Base-by-base conservation (phyloP, 2,329 filamentous ascomycete genomes). In the Trichoderma atroviride region DNA sequence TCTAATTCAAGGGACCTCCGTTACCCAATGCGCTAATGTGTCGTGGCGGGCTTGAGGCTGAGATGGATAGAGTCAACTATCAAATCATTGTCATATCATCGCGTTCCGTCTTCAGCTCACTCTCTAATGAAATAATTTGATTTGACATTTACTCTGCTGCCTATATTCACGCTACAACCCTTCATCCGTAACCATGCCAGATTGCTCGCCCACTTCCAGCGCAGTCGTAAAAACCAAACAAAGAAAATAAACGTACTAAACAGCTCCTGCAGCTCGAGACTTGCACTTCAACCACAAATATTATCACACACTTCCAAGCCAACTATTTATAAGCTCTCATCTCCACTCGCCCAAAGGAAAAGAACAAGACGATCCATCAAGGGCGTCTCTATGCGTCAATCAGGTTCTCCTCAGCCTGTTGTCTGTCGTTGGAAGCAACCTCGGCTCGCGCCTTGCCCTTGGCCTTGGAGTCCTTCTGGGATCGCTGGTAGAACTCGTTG, bases 401-500 rank as follows among this genome's bases (percentile, higher is more conserved):
- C 73, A 89, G 79, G 80, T 88, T 88, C 79, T 86, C 87, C 77
- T 88, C 85, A 73, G 80, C 77, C 75, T 81, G 80, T 72, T 81
- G 78, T 72, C 80, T 79, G 68, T 81, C 80, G 74, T 82, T 75
- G 6, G 74, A 73, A 69, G 76, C 74, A 24, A 74, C 80, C 74
- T 83, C 82, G 71, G 81, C 83, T 68, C 82, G 82, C 71, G 84
- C 84, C 81, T 88, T 87, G 72, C 83, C 85, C 83, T 90, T 90
- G 71, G 83, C 83, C 83, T 91, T 91, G 72, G 86, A 82, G 72
- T 89, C 86, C 75, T 86, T 86, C 62, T 86, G 83, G 69, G 88
- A 87, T 74, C 92, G 86, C 78, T 91, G 88, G 82, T 95, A 96
- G 84, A 89, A 96, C 80, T 95, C 92, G 77, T 94, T 90, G 76